These are phyloP conservation scores for Pseudognaphalium luteoalbum DNA, from an alignment of 129 eudicot species.

Conservation along the genomic window DNA sequence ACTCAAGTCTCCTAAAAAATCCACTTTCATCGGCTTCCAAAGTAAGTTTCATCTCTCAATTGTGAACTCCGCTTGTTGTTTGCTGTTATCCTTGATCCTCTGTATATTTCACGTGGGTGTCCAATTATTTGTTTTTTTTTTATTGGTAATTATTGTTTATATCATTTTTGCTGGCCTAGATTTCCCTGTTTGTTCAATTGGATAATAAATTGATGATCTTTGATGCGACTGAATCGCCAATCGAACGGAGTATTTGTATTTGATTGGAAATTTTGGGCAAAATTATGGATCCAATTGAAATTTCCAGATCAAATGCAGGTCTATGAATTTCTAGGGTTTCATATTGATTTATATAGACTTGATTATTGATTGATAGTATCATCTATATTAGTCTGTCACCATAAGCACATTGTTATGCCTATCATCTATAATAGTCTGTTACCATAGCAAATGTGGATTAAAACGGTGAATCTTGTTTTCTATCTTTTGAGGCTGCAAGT, in stretches of 20 bases:
- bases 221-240: background rate
- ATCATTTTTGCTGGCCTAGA: background rate
- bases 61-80: background rate
- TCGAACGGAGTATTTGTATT: background rate
- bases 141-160: background rate
- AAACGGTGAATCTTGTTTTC: background rate
- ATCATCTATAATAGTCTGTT: too few relatives aligned
- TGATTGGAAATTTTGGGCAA: background rate
- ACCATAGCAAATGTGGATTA: background rate
- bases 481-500: background rate
- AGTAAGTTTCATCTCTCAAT: slow-evolving; percentile 21
- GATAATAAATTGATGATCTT: background rate
- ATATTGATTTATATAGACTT: background rate
- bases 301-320: background rate
- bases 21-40: slow-evolving; percentile 15
- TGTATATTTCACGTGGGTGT: background rate
- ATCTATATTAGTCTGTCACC: too few relatives aligned
- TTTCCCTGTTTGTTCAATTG: slow-evolving; percentile 11
- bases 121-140: background rate
- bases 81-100: slow-evolving; percentile 3
- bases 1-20: background rate
- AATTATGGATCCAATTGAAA: background rate
- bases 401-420: too few relatives aligned
- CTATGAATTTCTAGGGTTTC: background rate
- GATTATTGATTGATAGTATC: too few relatives aligned